Conservation (phyloP, 169 alveolate genomes). For the Amoebophrya sp. region DNA sequence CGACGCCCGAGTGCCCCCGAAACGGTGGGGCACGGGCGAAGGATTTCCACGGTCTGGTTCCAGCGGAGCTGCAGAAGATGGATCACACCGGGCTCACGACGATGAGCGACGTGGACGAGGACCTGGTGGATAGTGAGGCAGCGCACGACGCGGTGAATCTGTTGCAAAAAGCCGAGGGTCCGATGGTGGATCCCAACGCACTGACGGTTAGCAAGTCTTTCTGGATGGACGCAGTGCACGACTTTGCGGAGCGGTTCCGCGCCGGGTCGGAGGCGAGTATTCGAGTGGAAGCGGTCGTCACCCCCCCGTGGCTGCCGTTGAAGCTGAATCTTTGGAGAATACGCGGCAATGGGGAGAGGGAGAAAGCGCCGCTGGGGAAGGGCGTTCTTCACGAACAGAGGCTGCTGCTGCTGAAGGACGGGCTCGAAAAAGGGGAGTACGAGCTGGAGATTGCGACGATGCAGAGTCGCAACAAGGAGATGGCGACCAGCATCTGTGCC, state of each 20-base stretch:
- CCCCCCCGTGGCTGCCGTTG: slow-evolving; percentile 50
- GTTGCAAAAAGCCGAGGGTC: too few relatives aligned
- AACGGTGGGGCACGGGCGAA: neutral
- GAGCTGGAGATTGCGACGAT: slow-evolving; percentile 29
- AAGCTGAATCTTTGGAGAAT: neutral
- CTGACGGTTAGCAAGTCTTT: too few relatives aligned
- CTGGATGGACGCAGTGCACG: neutral
- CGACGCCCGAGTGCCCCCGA: neutral
- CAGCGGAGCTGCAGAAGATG: neutral
- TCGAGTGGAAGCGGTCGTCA: slow-evolving; percentile 36
- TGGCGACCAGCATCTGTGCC: neutral
- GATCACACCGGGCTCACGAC: too few relatives aligned
- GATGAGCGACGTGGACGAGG: too few relatives aligned
- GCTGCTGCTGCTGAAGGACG: slow-evolving; percentile 38
- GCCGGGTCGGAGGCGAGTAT: neutral
- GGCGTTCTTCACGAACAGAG: slow-evolving; percentile 30
- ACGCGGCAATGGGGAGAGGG: neutral
- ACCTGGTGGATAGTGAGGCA: too few relatives aligned
- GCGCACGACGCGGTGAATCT: too few relatives aligned
- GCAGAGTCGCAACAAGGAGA: neutral
- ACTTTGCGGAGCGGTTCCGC: neutral
- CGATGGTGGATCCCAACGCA: too few relatives aligned
- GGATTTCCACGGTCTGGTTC: neutral
- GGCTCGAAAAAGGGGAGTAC: slow-evolving; percentile 38
- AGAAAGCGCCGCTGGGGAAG: neutral